These are phyloP conservation scores for Pulicaria dysenterica DNA, from an alignment of 129 eudicot genomes.

Conservation along the genomic window DNA sequence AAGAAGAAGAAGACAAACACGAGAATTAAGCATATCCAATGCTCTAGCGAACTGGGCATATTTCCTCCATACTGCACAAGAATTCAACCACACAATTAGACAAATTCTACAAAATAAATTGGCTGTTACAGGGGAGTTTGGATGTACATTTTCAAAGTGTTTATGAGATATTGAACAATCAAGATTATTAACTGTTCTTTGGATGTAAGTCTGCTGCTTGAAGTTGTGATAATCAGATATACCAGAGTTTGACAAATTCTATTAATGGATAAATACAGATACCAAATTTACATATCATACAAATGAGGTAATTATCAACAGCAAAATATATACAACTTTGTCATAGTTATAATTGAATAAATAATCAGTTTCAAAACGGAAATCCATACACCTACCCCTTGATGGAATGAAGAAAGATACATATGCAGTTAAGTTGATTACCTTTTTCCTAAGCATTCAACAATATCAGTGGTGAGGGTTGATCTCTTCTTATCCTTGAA, in stretches of 20 bases:
- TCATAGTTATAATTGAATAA: background rate
- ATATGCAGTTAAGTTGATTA: background rate
- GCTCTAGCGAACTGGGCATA: conserved; percentile 54
- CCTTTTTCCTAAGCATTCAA: conserved; percentile 91
- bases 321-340: background rate
- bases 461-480: conserved; percentile 80
- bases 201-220: background rate
- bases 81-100: conserved; percentile 13
- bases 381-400: background rate
- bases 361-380: background rate
- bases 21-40: background rate
- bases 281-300: background rate
- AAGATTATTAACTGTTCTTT: background rate
- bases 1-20: conserved; percentile 3
- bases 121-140: background rate
- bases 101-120: background rate
- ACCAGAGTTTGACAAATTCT: background rate
- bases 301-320: background rate
- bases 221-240: background rate
- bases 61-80: conserved; percentile 79
- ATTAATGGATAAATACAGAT: background rate
- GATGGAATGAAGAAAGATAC: background rate
- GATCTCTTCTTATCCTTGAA: conserved; percentile 75
- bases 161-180: background rate
- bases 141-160: background rate